Percentiles rank a stretch among this genome's conserved stretches.
Conservation (phyloP, 371 early-diverging fungal species). For the Syncephalastrum sp. region DNA sequence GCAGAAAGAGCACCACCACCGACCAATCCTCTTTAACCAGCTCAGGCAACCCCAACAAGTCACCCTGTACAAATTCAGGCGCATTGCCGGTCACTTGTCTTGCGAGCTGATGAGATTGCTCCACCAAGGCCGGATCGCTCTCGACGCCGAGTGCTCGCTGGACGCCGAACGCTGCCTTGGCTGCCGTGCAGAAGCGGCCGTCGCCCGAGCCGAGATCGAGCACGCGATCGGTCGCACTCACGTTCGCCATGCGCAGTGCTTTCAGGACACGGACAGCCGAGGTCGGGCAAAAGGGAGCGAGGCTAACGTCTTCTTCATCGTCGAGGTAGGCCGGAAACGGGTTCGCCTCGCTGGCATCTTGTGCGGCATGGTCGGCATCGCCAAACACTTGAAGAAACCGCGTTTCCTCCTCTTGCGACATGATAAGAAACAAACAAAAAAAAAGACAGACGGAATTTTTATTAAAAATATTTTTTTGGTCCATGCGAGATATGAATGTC, state of each 20-base stretch:
- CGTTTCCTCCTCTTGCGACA: conserved; percentile 9
- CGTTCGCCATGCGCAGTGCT: conserved; percentile 52
- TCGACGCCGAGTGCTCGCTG: conserved; percentile 56
- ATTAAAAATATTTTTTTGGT: too few species aligned
- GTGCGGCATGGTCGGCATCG: conserved; percentile 33
- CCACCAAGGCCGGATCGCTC: conserved; percentile 49
- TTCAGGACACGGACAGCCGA: conserved; percentile 54
- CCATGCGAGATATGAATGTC: too few species aligned
- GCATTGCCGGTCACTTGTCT: conserved; percentile 25
- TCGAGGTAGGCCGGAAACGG: conserved; percentile 64
- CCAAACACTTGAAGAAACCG: conserved; percentile 32
- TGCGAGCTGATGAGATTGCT: conserved; percentile 40
- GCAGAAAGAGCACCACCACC: conserved; percentile 54
- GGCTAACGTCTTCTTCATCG: conserved; percentile 27
- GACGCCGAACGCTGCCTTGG: conserved; percentile 47
- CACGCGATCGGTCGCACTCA: conserved; percentile 38
- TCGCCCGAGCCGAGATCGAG: conserved; percentile 70
- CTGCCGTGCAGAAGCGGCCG: conserved; percentile 61
- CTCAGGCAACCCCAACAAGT: conserved; percentile 38
- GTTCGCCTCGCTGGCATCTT: conserved; percentile 35
- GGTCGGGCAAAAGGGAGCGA: conserved; percentile 67
- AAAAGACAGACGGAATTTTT: too few species aligned
- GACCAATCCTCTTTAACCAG: conserved; percentile 36
- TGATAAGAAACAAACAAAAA: neutral
- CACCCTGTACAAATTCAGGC: conserved; percentile 45